These are phyloP conservation scores for Mycena indigotica DNA, from an alignment of 768 basidiomycete species.

Conservation along the genomic window DNA sequence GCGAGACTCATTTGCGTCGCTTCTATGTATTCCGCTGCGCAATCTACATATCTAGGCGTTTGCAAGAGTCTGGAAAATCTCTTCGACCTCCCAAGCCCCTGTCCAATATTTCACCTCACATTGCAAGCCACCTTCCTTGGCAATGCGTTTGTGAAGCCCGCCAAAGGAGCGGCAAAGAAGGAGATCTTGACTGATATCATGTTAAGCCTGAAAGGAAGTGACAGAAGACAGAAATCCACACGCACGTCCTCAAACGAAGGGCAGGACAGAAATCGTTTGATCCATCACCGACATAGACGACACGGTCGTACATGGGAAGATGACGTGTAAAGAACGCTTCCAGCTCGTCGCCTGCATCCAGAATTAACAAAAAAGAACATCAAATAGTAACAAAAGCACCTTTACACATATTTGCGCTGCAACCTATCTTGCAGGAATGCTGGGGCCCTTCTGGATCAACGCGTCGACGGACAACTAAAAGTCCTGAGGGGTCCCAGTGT, in stretches of 20 bases:
- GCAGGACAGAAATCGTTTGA: constrained; percentile 95
- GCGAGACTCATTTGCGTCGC: constrained; percentile 17
- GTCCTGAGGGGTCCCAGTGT: constrained; percentile 68
- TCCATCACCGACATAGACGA: constrained; percentile 94
- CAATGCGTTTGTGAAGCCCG: constrained; percentile 79
- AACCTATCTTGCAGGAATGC: constrained; percentile 84
- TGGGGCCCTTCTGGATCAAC: constrained; percentile 77
- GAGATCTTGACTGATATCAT: constrained; percentile 68
- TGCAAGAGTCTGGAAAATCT: constrained; percentile 60
- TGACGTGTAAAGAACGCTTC: constrained; percentile 72
- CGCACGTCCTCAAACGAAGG: constrained; percentile 73
- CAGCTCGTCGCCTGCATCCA: constrained; percentile 81
- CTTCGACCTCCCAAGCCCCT: constrained; percentile 96
- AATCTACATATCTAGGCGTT: constrained; percentile 26
- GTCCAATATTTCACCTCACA: constrained; percentile 83
- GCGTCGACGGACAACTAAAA: constrained; percentile 75
- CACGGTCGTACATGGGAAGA: constrained; percentile 64
- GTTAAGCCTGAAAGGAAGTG: neutral
- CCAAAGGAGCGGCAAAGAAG: constrained; percentile 79
- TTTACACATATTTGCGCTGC: constrained; percentile 98
- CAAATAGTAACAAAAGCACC: constrained; percentile 44
- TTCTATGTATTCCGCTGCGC: constrained; percentile 14
- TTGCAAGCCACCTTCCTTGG: constrained; percentile 75
- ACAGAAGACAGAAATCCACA: constrained; percentile 5
- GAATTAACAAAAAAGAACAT: neutral